Evolutionary conservation across 441 rosid genomes (phyloP).

Genomic region (Rhodomyrtus psidioides): DNA sequence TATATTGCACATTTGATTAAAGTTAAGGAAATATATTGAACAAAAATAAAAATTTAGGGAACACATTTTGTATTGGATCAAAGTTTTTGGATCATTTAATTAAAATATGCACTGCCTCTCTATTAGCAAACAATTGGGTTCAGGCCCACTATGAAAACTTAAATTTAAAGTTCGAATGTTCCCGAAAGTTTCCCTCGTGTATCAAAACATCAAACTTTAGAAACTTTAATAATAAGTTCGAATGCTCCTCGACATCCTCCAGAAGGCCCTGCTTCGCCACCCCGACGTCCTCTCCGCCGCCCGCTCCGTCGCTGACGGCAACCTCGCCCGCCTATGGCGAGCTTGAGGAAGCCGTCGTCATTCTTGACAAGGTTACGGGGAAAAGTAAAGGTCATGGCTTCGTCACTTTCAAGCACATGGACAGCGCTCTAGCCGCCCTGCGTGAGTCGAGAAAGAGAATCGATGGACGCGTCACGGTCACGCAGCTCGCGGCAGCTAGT

Average conservation of each 20-base stretch:
- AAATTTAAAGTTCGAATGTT: not conserved
- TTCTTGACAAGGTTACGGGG: slow-evolving; percentile 3
- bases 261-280: not conserved
- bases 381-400: slow-evolving; percentile 11
- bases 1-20: too few relatives aligned
- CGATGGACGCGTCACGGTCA: slow-evolving; percentile 3
- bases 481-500: not conserved
- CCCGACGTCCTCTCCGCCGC: not conserved
- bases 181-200: not conserved
- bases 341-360: slow-evolving; percentile 6
- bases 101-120: not conserved
- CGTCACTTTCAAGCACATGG: slow-evolving; percentile 4
- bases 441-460: slow-evolving; percentile 6
- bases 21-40: too few relatives aligned
- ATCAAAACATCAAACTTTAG: not conserved
- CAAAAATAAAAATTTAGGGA: too few relatives aligned
- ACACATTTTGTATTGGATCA: too few relatives aligned
- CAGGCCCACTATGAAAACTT: not conserved
- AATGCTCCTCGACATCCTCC: slow-evolving; percentile 3
- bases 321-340: slow-evolving; percentile 1
- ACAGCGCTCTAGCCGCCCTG: slow-evolving; percentile 1
- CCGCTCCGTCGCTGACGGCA: not conserved
- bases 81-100: too few relatives aligned
- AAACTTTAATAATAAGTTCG: not conserved
- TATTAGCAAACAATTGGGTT: not conserved